Evolutionary conservation across 2,329 filamentous ascomycete species (phyloP), one percentile per base, ranked within the genome.

Genomic region (Aspergillus sp.): DNA sequence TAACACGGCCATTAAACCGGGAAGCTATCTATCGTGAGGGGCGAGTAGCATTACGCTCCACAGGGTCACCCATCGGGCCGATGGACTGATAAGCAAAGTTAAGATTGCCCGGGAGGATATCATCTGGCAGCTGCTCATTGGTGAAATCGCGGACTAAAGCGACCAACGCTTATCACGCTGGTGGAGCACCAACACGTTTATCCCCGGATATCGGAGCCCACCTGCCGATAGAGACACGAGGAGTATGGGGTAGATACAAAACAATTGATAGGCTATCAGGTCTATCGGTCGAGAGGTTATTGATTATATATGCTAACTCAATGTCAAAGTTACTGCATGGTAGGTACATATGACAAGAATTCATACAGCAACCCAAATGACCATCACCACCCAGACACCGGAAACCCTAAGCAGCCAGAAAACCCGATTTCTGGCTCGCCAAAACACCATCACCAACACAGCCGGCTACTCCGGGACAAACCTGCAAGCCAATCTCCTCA

Each of bases 401-500:
- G 19, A 13, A 10, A 38, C 44, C 19, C n/a, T 41, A 49, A 23
- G 13, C 62, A 65, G 64, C 8, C 68, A 70, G 21, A 70, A 78
- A 32, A 76, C 78, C 65, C 82, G 78, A 59, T 76, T 80, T 32
- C 80, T 75, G 42, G 78, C 77, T 66, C 81, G 78, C 60, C 67
- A 69, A 48, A 78, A 78, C 63, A 65, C 66, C 15, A 70, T 81
- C 39, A 77, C 74, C 48, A 73, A 72, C 36, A 88, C 85, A 1
- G 80, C 84, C 0, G 84, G 85, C 11, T 73, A 86, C 2, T 83
- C 85, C 83, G 0, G 78, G 77, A 11, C 80, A 83, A 36, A 36
- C 66, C 74, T 88, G 13, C 86, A 88, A 77, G 85, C 86, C 41
- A 89, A 89, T 65, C 77, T 89, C 39, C 79, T 89, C 41, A 78